Base-by-base conservation (phyloP, 805 yeast genomes). In the Scheffersomyces coipomensis region DNA sequence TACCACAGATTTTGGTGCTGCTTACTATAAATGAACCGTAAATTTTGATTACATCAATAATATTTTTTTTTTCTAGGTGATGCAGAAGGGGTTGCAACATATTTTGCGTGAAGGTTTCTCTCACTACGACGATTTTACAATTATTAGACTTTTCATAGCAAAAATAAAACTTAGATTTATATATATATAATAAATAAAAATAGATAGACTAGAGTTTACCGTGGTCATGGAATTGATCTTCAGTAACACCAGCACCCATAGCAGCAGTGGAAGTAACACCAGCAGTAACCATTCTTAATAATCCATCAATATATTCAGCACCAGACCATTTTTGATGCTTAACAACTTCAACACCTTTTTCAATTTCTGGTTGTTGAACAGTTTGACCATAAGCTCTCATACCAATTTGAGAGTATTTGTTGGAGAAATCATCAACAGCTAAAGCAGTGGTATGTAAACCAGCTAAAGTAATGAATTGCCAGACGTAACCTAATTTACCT, bases 301-400 rank as follows among this genome's bases (percentile, higher is more conserved):
- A 73, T 44, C 88, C 83, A 66, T 91, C 98, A 58, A 91, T 85
- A 73, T 88, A 90, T 68, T 88, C 96, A 22, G 98, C 98, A 61
- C 98, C 98, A 31, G 97, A 88, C 98, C 98, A 91, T 67, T 90
- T 88, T 69, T 91, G 98, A 68, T 91, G 98, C 76, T 89, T 91
- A 48, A 91, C 95, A 43, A 91, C 96, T 66, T 91, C 98, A 49
- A 90, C 96, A 49, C 88, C 90, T 44, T 73, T 74, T 55, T 83
- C 88, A 63, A 90, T 86, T 74, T 91, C 98, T 44, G 81, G 85
- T 46, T 82, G 79, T 72, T 91, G 98, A 45, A 91, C 83, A 48
- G 73, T 73, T 61, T 82, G 84, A 41, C 97, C 98, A 62, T 91
- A 91, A 6, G 97, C 97, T 68, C 83, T 85, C 98, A 91, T 91